Evolutionary conservation across 176 grass and related monocot species (phyloP).

Genomic region (sorghum (Sorghum bicolor)): DNA sequence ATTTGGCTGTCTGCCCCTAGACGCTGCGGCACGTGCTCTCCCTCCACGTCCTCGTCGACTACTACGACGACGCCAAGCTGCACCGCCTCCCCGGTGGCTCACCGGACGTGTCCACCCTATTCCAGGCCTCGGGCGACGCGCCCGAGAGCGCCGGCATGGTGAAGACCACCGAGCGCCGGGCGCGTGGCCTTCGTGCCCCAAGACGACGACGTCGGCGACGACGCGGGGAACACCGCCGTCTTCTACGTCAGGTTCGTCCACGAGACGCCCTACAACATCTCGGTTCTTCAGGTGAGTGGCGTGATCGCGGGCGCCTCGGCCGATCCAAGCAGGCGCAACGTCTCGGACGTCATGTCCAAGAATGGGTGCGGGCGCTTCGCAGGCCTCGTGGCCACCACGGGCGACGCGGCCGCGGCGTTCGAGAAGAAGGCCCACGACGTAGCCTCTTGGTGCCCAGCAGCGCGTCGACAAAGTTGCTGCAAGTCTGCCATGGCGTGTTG

Average conservation of each 20-base stretch:
- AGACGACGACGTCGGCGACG: no score
- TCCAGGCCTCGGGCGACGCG: conserved; percentile 63
- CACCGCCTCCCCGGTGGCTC: conserved; percentile 45
- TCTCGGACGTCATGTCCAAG: conserved; percentile 48
- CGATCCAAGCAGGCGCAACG: conserved; percentile 20
- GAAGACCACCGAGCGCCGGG: conserved; percentile 49
- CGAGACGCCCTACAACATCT: conserved; percentile 56
- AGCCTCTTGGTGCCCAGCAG: no score
- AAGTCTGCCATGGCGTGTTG: no score
- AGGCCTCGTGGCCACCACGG: conserved; percentile 27
- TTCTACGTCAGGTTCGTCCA: conserved; percentile 53
- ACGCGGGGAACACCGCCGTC: not conserved
- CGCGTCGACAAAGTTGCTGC: no score
- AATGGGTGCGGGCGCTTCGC: conserved; percentile 57
- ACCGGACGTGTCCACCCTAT: conserved; percentile 41
- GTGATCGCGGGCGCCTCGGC: conserved; percentile 46
- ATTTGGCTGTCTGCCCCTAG: no score
- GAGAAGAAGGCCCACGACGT: not conserved
- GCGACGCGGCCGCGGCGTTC: conserved; percentile 34
- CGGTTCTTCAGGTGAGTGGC: conserved; percentile 47
- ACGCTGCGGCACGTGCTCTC: conserved; percentile 59
- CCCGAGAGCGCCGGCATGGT: conserved; percentile 60
- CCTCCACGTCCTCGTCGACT: conserved; percentile 71
- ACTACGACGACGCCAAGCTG: conserved; percentile 67
- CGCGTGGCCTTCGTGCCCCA: conserved; percentile 46